Evolutionary conservation across 75 land plant genomes (phyloP), one percentile per base, ranked within the genome.

Genomic region (Pseudotsuga menziesii): DNA sequence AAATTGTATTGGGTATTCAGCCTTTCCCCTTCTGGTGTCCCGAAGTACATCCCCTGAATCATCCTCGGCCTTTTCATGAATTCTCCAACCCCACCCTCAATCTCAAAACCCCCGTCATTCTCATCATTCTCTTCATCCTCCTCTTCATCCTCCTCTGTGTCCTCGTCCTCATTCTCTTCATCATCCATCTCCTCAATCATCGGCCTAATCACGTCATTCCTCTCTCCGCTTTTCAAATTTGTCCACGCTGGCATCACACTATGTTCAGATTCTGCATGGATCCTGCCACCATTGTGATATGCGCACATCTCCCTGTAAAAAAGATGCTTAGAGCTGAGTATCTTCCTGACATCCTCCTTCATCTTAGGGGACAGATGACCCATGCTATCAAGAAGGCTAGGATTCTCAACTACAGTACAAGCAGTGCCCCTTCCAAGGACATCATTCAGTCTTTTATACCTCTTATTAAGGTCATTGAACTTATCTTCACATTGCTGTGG

Each of bases 401-500:
- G 91, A 70, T 91, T 84, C 57, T 91, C 93, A n/a, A 91, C 90
- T 15, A 91, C 93, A 35, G 73, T 58, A 75, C 90, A 86, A 57
- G 85, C 60, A 5, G 87, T 88, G 14, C 89, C 87, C 57, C 84
- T 77, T 36, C 93, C 93, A 61, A 86, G 90, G 36, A 91, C 81
- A 61, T 91, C 93, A 79, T 86, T 91, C 67, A 91, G 79, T 44
- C 85, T 78, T 81, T 91, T 91, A 72, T 88, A 91, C 73, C 93
- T 80, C 77, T 91, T 91, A 73, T 91, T 91, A 16, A 91, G 81
- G 64, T 91, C 93, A 80, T 91, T 91, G 75, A 91, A 91, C 82
- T 91, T 91, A 73, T 91, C 90, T 82, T 91, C 93, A 70, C 93
- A 91, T 64, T 91, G 93, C 78, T 91, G 93, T 16, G 93, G 93